These are phyloP conservation scores for Naganishia friedmannii DNA, from an alignment of 768 basidiomycete species.

Conservation along the genomic window DNA sequence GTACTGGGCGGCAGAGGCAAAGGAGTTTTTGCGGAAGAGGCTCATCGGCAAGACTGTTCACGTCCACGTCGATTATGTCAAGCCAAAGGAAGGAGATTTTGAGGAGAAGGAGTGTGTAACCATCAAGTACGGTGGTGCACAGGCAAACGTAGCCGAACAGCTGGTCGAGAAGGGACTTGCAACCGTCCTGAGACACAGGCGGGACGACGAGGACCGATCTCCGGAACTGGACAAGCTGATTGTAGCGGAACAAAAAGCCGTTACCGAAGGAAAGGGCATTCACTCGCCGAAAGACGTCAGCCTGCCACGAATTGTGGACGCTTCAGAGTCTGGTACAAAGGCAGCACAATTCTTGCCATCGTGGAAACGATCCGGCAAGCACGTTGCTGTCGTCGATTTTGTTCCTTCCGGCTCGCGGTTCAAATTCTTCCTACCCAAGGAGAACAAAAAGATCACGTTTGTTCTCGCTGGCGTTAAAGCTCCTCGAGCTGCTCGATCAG, in stretches of 20 bases:
- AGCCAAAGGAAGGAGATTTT: slow-evolving; percentile 86
- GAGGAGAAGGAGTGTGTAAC: slow-evolving; percentile 92
- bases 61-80: slow-evolving; percentile 73
- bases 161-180: slow-evolving; percentile 90
- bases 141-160: slow-evolving; percentile 83
- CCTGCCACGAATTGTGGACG: slow-evolving; percentile 75
- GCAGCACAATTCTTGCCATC: slow-evolving; percentile 83
- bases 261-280: slow-evolving; percentile 72
- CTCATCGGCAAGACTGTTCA: slow-evolving; percentile 66
- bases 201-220: slow-evolving; percentile 94
- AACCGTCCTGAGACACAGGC: slow-evolving; percentile 81
- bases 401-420: slow-evolving; percentile 92
- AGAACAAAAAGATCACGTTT: slow-evolving; percentile 87
- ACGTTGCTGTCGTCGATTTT: slow-evolving; percentile 81
- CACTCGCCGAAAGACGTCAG: slow-evolving; percentile 89
- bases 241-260: slow-evolving; percentile 86
- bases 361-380: slow-evolving; percentile 82
- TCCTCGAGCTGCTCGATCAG: slow-evolving; percentile 73
- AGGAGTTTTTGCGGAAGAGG: slow-evolving; percentile 85
- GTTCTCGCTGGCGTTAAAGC: slow-evolving; percentile 89
- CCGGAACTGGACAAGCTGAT: slow-evolving; percentile 93
- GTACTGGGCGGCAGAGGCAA: slow-evolving; percentile 84
- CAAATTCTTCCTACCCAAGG: slow-evolving; percentile 87
- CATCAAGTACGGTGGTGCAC: slow-evolving; percentile 75
- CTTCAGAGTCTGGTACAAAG: slow-evolving; percentile 77